phyloP scores from a whole-genome alignment of 306 rosid species.

The Luffa acutangula region DNA sequence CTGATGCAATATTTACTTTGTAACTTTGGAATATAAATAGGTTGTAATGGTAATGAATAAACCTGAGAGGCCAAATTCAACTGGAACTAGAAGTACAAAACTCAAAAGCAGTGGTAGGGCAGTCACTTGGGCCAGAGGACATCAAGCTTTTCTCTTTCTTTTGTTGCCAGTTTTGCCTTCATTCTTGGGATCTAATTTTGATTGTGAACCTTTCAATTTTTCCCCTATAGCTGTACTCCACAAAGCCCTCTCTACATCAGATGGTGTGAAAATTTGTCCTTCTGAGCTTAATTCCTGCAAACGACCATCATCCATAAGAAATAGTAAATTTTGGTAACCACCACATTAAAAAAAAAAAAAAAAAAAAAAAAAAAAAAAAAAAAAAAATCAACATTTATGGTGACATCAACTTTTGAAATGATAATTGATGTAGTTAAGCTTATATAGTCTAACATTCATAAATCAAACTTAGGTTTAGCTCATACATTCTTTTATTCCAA shows the following conservation, averaged over 20 bases:
- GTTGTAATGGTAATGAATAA: background rate
- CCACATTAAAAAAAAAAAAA: too few species aligned
- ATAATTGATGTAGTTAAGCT: too few species aligned
- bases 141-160: constrained; percentile 45
- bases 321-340: background rate
- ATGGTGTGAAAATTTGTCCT: constrained; percentile 48
- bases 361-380: too few species aligned
- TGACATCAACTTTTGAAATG: too few species aligned
- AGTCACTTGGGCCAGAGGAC: background rate
- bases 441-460: background rate
- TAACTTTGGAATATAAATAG: too few species aligned
- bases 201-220: constrained; percentile 28
- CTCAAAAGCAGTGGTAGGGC: background rate
- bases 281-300: constrained; percentile 66
- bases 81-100: background rate
- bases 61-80: background rate
- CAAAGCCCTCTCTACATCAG: constrained; percentile 80
- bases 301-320: background rate
- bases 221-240: constrained; percentile 56
- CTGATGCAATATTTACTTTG: background rate
- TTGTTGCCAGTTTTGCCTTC: constrained; percentile 26
- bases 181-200: constrained; percentile 23
- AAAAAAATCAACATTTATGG: too few species aligned
- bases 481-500: background rate
- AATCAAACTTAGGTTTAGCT: background rate